phyloP scores from a whole-genome alignment of 768 basidiomycete genomes.

The Panellus pusillus region DNA sequence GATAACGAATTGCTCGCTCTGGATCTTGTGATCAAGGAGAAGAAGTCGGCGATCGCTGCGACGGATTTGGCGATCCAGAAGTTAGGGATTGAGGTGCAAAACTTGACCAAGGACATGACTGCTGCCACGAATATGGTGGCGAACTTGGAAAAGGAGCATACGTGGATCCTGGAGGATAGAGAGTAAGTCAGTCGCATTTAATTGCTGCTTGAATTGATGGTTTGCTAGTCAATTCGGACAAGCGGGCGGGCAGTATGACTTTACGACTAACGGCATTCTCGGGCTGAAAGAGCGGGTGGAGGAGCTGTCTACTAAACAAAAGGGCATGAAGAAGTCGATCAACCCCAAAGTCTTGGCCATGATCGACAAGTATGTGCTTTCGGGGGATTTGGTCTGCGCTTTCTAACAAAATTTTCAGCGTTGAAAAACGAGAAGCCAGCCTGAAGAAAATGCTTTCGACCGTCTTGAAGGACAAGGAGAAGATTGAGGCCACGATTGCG shows the following conservation, averaged over 20 bases:
- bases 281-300: conserved; percentile 61
- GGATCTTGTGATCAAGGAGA: conserved; percentile 77
- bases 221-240: conserved; percentile 77
- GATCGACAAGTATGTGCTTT: conserved; percentile 78
- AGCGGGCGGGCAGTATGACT: conserved; percentile 79
- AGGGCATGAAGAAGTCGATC: conserved; percentile 91
- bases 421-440: conserved; percentile 90
- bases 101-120: conserved; percentile 64
- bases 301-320: conserved; percentile 76
- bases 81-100: conserved; percentile 68
- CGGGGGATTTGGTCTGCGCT: background rate
- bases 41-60: conserved; percentile 69
- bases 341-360: conserved; percentile 95
- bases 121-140: conserved; percentile 50
- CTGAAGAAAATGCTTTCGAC: conserved; percentile 86
- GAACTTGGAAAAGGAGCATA: conserved; percentile 76
- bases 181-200: conserved; percentile 53
- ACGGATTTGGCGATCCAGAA: conserved; percentile 65
- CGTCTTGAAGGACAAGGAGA: conserved; percentile 89
- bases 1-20: conserved; percentile 86
- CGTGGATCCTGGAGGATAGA: conserved; percentile 89
- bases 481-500: conserved; percentile 91
- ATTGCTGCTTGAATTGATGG: background rate
- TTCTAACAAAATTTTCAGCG: conserved; percentile 44
- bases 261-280: conserved; percentile 60